Evolutionary conservation across 495 filamentous ascomycete species (phyloP).

Genomic region (Trichoderma orchidacearum): DNA sequence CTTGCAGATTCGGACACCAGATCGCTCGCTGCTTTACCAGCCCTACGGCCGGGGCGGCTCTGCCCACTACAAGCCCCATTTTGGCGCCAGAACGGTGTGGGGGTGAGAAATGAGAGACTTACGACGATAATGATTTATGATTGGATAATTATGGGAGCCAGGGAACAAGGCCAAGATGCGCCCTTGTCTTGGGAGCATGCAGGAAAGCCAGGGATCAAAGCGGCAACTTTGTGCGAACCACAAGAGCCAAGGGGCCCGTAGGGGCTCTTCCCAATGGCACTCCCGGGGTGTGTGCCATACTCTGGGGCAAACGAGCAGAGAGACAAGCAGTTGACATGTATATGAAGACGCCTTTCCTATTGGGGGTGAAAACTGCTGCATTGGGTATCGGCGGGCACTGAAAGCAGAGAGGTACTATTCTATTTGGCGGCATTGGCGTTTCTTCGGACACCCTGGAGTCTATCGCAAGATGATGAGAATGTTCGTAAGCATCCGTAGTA

Average conservation of each 20-base stretch:
- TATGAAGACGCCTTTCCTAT: slow-evolving; percentile 3
- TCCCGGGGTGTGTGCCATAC: neutral
- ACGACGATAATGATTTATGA: slow-evolving; percentile 29
- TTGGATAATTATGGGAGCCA: slow-evolving; percentile 20
- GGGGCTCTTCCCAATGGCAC: neutral
- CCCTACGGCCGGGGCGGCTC: slow-evolving; percentile 4
- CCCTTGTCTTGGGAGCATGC: neutral
- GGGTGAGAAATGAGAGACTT: slow-evolving; percentile 18
- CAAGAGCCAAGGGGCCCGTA: slow-evolving; percentile 14
- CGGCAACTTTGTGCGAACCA: slow-evolving; percentile 5
- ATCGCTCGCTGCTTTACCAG: slow-evolving; percentile 7
- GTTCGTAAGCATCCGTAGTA: slow-evolving; percentile 6
- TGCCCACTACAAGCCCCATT: neutral
- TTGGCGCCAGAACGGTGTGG: slow-evolving; percentile 2
- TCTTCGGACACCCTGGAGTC: neutral
- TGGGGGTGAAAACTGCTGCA: slow-evolving; percentile 5
- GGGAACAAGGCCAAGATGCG: neutral
- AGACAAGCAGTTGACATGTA: neutral
- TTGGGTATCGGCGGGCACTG: slow-evolving; percentile 5
- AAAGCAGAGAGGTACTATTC: slow-evolving; percentile 3
- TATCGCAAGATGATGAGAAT: slow-evolving; percentile 1
- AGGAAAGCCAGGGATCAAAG: slow-evolving; percentile 9
- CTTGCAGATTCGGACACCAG: slow-evolving; percentile 1
- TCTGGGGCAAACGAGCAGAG: neutral
- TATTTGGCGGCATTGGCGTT: neutral